A percentile compares a stretch with the other conserved stretches of the same genome.
These are phyloP conservation scores for Leccinum sublutescens DNA, from an alignment of 768 basidiomycete genomes.

Conservation along the genomic window DNA sequence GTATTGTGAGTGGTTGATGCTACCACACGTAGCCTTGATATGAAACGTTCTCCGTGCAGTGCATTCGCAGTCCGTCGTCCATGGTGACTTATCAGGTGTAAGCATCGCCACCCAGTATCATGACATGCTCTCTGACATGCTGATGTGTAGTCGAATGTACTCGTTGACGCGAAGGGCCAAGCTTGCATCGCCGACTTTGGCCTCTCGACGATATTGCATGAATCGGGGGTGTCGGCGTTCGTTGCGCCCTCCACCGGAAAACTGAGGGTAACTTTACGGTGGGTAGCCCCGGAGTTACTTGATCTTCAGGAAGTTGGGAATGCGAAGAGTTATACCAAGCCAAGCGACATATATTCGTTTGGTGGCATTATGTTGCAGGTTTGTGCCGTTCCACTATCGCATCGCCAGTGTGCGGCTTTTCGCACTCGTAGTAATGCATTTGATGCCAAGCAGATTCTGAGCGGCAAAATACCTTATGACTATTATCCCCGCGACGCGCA, in stretches of 20 bases:
- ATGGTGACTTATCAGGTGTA: not conserved
- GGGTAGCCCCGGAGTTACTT: conserved; percentile 43
- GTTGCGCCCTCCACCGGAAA: conserved; percentile 28
- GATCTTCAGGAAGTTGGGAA: conserved; percentile 17
- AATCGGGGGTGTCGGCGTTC: conserved; percentile 32
- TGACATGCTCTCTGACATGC: not conserved
- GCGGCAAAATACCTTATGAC: conserved; percentile 1
- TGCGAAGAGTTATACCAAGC: not conserved
- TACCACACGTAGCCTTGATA: not conserved
- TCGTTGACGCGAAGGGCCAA: not conserved
- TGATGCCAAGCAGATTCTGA: conserved; percentile 7
- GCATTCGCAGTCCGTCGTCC: not conserved
- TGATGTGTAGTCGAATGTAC: not conserved
- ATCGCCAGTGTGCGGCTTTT: not conserved
- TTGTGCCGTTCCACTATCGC: not conserved
- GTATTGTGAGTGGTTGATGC: not conserved
- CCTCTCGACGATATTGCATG: conserved; percentile 16
- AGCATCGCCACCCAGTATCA: not conserved
- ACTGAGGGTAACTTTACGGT: conserved; percentile 27
- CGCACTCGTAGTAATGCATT: not conserved
- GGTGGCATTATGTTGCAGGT: conserved; percentile 33
- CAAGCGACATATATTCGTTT: conserved; percentile 18
- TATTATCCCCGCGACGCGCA: conserved; percentile 3
- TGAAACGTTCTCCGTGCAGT: not conserved
- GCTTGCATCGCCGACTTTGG: not conserved